Evolutionary conservation across 805 yeast genomes (phyloP).

Genomic region (Candida sanyiensis): DNA sequence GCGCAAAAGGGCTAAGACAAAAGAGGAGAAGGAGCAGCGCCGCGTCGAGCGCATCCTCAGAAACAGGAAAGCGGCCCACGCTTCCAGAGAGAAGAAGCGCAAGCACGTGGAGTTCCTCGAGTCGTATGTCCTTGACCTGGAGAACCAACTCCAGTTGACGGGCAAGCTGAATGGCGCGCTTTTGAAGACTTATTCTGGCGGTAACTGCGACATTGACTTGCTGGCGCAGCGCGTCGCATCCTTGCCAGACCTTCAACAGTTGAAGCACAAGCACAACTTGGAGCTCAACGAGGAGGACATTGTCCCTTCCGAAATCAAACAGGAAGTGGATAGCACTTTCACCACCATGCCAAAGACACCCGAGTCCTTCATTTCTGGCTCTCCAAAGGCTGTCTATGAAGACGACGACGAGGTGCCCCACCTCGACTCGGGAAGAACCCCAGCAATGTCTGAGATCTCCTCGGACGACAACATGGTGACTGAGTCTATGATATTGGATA

Average conservation of each 20-base stretch:
- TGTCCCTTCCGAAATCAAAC: neutral
- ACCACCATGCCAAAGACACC: conserved; percentile 24
- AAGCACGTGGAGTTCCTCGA: conserved; percentile 85
- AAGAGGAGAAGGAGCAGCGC: conserved; percentile 95
- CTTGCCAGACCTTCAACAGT: conserved; percentile 22
- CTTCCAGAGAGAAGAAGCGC: conserved; percentile 94
- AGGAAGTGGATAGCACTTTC: neutral
- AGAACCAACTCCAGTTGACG: conserved; percentile 20
- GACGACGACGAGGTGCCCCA: conserved; percentile 16
- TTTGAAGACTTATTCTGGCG: conserved; percentile 16
- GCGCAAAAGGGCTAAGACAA: conserved; percentile 92
- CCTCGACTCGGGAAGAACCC: conserved; percentile 12
- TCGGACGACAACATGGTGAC: conserved; percentile 10
- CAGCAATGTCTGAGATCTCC: conserved; percentile 11
- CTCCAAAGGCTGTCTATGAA: conserved; percentile 15
- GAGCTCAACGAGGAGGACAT: conserved; percentile 12
- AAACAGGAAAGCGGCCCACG: conserved; percentile 96
- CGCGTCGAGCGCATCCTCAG: conserved; percentile 88
- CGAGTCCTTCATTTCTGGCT: conserved; percentile 18
- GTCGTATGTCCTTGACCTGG: conserved; percentile 23
- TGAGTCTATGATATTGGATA: conserved; percentile 7
- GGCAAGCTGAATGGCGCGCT: conserved; percentile 16
- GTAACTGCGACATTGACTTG: conserved; percentile 16
- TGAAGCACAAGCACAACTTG: conserved; percentile 18
- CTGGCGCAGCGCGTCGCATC: conserved; percentile 10